A percentile compares a stretch with the other conserved stretches of the same genome.
Conservation (phyloP, 1,139 yeast genomes). For the Yarrowia galli region DNA sequence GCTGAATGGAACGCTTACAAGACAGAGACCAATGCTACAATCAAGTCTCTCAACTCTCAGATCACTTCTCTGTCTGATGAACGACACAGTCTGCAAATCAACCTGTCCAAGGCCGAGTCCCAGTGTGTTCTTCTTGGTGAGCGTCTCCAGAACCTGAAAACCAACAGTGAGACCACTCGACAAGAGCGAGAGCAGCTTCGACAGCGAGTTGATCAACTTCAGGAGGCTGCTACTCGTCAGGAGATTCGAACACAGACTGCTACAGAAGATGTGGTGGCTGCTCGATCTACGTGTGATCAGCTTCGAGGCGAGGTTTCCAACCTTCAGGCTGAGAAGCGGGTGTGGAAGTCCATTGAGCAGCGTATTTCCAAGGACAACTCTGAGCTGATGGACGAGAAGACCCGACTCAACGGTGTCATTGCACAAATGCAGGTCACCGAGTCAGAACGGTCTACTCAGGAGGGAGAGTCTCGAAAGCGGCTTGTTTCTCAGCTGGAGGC, state of each 20-base stretch:
- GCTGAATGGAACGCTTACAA: conserved; percentile 52
- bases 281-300: conserved; percentile 53
- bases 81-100: conserved; percentile 58
- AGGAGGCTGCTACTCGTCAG: conserved; percentile 60
- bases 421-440: conserved; percentile 67
- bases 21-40: conserved; percentile 55
- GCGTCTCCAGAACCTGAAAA: conserved; percentile 51
- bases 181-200: conserved; percentile 58
- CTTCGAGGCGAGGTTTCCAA: conserved; percentile 58
- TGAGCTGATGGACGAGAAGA: conserved; percentile 64
- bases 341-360: conserved; percentile 59
- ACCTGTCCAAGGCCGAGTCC: conserved; percentile 58
- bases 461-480: conserved; percentile 60
- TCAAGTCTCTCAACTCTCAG: conserved; percentile 55
- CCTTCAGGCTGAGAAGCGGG: conserved; percentile 62
- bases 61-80: conserved; percentile 55
- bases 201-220: conserved; percentile 58
- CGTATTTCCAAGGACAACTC: conserved; percentile 64
- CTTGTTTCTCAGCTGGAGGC: conserved; percentile 60
- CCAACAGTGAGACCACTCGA: conserved; percentile 53
- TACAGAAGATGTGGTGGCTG: conserved; percentile 60
- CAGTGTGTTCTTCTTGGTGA: conserved; percentile 58
- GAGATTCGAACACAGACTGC: conserved; percentile 66
- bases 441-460: conserved; percentile 65
- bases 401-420: conserved; percentile 65